Evolutionary conservation across 2,329 filamentous ascomycete genomes (phyloP), one percentile per base, ranked within the genome.

Genomic region (Raffaelea deltoideospora): DNA sequence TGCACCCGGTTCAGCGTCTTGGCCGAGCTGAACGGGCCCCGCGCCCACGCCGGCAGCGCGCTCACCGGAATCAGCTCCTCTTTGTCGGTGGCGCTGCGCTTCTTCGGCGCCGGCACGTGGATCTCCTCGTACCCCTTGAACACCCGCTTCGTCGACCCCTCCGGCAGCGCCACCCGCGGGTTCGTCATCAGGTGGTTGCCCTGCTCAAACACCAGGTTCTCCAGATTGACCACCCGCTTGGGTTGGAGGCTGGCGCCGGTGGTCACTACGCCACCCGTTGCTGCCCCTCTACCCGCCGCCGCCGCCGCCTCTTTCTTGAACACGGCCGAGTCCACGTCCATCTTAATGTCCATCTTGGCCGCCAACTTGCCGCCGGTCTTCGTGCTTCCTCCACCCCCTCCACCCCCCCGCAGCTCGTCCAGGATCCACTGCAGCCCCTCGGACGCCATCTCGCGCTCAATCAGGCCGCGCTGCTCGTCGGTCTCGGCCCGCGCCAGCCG

Each of bases 121-220:
- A 96, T 95, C 53, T 98, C 90, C 57, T 98, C 90, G 48, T 96
- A 98, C 24, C 90, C 90, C 58, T 98, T 98, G 62, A 95, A 95
- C 0, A 83, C 85, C 33, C 86, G 75, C 57, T 96, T 95, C 0
- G 84, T 95, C 3, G 90, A 94, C 10, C 90, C 90, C 53, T 94
- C 85, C 0, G 90, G 90, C 17, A 98, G 68, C 44, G 82, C 80
- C 33, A 98, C 90, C 53, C 86, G 95, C 7, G 86, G 82, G 50
- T 98, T 98, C n/a, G 90, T 96, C 88, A 96, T 98, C 31, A 98
- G 69, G 63, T 98, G 90, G 50, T 96, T 98, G 37, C 90, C 90
- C 58, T 96, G 88, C 48, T 96, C 90, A 53, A 98, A 98, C 28
- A 95, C 72, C 24, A 98, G 72, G 50, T 96, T 96, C 40, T 98